Conservation (phyloP, 495 filamentous ascomycete genomes). For the Aspergillus haitiensis region DNA sequence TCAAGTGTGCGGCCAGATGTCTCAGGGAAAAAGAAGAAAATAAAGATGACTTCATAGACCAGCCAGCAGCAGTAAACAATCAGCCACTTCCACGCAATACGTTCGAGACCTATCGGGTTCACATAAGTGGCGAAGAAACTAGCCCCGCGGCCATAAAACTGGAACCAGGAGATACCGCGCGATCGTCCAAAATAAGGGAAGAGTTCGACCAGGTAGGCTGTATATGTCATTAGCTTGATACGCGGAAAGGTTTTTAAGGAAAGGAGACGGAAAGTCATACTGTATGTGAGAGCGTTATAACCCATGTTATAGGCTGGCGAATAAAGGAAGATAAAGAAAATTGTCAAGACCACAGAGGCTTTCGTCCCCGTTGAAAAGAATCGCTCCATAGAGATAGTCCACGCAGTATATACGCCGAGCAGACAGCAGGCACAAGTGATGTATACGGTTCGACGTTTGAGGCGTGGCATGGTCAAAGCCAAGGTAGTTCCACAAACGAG, state of each 20-base stretch:
- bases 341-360: constrained; percentile 48
- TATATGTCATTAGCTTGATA: background rate
- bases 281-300: constrained; percentile 69
- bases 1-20: constrained; percentile 62
- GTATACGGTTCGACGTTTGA: constrained; percentile 60
- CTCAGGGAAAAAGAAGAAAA: constrained; percentile 67
- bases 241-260: background rate
- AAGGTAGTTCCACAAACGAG: constrained; percentile 52
- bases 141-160: constrained; percentile 58
- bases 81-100: constrained; percentile 63
- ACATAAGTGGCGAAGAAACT: constrained; percentile 62
- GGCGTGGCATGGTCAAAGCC: constrained; percentile 52
- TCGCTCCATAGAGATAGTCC: constrained; percentile 60
- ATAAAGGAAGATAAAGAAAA: constrained; percentile 66
- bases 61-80: constrained; percentile 64
- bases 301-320: constrained; percentile 66
- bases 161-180: constrained; percentile 62
- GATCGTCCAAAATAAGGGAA: constrained; percentile 63
- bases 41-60: constrained; percentile 55
- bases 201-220: constrained; percentile 61
- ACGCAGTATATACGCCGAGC: constrained; percentile 56
- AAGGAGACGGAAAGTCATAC: constrained; percentile 39
- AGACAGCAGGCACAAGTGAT: constrained; percentile 53
- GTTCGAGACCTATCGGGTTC: constrained; percentile 61
- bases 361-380: constrained; percentile 44